phyloP scores from a whole-genome alignment of 2,329 filamentous ascomycete genomes.

The Chrysoporthe austroafricana region DNA sequence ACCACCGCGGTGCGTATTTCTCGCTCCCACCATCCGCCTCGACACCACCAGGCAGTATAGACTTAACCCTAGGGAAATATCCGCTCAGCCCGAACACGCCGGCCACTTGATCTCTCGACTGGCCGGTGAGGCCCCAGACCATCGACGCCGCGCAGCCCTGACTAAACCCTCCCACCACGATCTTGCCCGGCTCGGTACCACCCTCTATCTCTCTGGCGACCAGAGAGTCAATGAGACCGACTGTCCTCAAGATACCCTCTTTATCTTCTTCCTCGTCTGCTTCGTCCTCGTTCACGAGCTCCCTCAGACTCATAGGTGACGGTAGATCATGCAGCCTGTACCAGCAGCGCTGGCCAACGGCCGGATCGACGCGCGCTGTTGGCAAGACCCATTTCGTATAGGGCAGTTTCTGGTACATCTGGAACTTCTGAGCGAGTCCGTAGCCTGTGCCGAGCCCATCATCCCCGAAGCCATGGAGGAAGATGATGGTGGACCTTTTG shows the following conservation, averaged over 20 bases:
- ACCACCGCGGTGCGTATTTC: slow-evolving; percentile 12
- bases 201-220: slow-evolving; percentile 14
- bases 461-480: slow-evolving; percentile 26
- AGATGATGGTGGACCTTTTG: slow-evolving; percentile 18
- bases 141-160: slow-evolving; percentile 25
- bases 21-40: neutral
- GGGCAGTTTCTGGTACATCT: slow-evolving; percentile 20
- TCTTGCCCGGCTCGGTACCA: slow-evolving; percentile 14
- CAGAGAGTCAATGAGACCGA: slow-evolving; percentile 18
- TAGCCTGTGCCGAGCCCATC: slow-evolving; percentile 24
- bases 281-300: slow-evolving; percentile 11
- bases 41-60: neutral
- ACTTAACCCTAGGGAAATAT: slow-evolving; percentile 16
- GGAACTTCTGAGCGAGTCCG: slow-evolving; percentile 24
- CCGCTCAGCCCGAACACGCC: slow-evolving; percentile 24
- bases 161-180: slow-evolving; percentile 23
- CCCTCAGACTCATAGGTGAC: slow-evolving; percentile 13
- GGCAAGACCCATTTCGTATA: slow-evolving; percentile 22
- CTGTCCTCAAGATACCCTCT: slow-evolving; percentile 18
- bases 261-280: slow-evolving; percentile 5
- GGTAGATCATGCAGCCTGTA: slow-evolving; percentile 21
- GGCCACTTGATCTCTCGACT: slow-evolving; percentile 18
- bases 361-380: slow-evolving; percentile 12
- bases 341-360: slow-evolving; percentile 22
- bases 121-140: slow-evolving; percentile 19